These are phyloP conservation scores for Sclerotinia trifoliorum DNA, from an alignment of 2,329 filamentous ascomycete species.

Conservation along the genomic window DNA sequence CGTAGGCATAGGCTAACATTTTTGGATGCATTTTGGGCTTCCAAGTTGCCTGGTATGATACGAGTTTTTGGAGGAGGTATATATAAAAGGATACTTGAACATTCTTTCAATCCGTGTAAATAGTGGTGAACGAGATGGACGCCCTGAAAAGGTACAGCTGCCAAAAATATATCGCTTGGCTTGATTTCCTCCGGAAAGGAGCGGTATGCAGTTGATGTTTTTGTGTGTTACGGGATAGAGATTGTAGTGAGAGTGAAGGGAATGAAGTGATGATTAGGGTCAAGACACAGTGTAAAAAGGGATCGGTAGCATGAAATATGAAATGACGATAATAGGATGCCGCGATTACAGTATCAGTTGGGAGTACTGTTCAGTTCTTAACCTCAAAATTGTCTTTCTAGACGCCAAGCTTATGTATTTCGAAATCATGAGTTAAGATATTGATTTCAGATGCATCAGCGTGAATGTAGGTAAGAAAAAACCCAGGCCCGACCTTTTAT, in stretches of 20 bases:
- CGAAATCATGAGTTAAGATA: not conserved
- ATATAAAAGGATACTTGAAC: not conserved
- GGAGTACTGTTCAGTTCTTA: not conserved
- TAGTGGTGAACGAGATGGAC: not conserved
- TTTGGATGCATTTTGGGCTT: not conserved
- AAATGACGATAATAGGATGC: not conserved
- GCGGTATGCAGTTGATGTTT: not conserved
- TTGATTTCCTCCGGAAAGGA: not conserved
- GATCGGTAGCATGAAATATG: not conserved
- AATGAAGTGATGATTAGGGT: not conserved
- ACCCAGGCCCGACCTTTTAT: not conserved
- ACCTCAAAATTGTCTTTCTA: not conserved
- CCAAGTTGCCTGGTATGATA: not conserved
- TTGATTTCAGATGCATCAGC: rapidly evolving
- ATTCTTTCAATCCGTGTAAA: not conserved
- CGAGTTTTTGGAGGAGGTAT: not conserved
- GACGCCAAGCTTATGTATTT: too few species aligned
- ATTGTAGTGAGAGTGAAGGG: not conserved
- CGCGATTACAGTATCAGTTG: not conserved
- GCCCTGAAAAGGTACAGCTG: not conserved
- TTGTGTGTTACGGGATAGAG: too few species aligned
- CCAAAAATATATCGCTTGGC: not conserved
- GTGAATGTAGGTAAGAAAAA: not conserved
- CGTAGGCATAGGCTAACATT: too few species aligned
- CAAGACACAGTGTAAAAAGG: not conserved